Conservation (phyloP, 2,329 filamentous ascomycete species). For the Trichoderma koningiopsis region DNA sequence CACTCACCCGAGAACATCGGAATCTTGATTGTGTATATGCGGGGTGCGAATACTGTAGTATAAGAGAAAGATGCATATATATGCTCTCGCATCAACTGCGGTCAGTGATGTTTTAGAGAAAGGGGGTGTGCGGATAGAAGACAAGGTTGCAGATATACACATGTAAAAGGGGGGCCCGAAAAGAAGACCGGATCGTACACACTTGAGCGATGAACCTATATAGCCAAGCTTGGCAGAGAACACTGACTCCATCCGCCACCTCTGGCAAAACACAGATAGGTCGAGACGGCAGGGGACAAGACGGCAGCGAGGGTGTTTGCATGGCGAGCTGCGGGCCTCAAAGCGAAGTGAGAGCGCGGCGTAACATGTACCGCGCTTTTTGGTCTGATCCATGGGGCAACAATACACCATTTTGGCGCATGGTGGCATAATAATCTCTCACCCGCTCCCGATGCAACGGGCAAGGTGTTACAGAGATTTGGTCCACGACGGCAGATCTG, state of each 20-base stretch:
- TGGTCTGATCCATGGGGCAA: constrained; percentile 8
- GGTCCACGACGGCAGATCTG: constrained; percentile 25
- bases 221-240: neutral
- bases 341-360: constrained; percentile 20
- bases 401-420: neutral
- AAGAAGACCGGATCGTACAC: neutral
- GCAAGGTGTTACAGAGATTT: constrained; percentile 26
- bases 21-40: neutral
- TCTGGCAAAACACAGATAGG: constrained; percentile 12
- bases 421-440: constrained; percentile 18
- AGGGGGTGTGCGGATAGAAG: neutral
- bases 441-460: constrained; percentile 26
- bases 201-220: neutral
- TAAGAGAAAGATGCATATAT: neutral
- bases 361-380: constrained; percentile 17
- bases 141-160: neutral
- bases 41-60: neutral
- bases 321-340: constrained; percentile 16
- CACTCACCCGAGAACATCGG: neutral
- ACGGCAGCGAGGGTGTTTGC: constrained; percentile 27
- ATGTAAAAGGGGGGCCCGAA: neutral
- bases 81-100: neutral
- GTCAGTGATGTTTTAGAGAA: neutral
- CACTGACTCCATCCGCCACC: neutral
- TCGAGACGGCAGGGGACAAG: constrained; percentile 22